Evolutionary conservation across 345 rosid species (phyloP), one percentile per base, ranked within the genome.

Genomic region (Eucalyptus pauciflora): DNA sequence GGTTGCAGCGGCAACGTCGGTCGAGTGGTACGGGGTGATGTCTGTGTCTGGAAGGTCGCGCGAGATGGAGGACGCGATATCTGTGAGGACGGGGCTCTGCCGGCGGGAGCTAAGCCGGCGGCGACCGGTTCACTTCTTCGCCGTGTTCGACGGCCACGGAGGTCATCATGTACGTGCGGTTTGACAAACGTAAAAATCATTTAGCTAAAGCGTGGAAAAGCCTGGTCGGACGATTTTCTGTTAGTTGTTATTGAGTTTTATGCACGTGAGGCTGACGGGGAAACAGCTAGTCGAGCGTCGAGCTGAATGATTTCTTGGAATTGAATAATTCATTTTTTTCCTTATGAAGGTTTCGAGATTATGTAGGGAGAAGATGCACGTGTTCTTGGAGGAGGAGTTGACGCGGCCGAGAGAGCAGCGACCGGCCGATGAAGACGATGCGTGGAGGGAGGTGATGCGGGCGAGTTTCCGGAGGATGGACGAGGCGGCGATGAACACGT

Each of bases 71-170:
- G 97, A 96, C 45, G 86, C 93, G 49, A 90, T 94, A 64, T 90
- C 90, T 41, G 94, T 91, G 14, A 88, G 86, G 50, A 92, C 94
- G 17, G 92, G 81, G 71, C 89, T 96, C 3, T 93, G 96, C 91
- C 27, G 27, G 88, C 95, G 96, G 88, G 95, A 90, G 76, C 16
- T 95, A 45, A 92, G 89, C 92, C 85, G 54, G 43, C 86, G 90
- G 22, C 88, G 87, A 69, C 95, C 99, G 46, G 92, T 95, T 89
- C 98, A 97, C 92, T 95, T 92, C 95, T 95, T 96, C 88, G 97
- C 92, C 58, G 96, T 97, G 18, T 97, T 91, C 90, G 99, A 97
- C 88, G 99, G 99, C 18, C 98, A 96, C 41, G 98, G 98, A 43
- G 98, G 98, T 58, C 27, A 95, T 91, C 95, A 95, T 41, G 94